Evolutionary conservation across 352 stramenopile species (phyloP), one percentile per base, ranked within the genome.

Genomic region (Aphanomyces euteiches): DNA sequence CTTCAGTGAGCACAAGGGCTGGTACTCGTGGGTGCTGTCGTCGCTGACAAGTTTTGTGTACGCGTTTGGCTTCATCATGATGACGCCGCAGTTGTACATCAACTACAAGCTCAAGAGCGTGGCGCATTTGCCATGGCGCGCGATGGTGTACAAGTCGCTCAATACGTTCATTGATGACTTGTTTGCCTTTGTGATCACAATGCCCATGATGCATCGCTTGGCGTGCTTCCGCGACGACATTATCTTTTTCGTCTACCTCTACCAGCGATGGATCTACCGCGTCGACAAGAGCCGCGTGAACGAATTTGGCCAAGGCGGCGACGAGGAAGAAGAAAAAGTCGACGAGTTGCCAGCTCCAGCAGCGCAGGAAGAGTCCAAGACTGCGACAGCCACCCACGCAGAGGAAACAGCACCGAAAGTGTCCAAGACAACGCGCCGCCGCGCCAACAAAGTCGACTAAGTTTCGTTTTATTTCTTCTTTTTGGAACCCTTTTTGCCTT

Each of bases 241-340:
- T 69, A 97, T 99, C 47, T 99, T 99, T 74, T 97, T 99, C 77
- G 96, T 99, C 66, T 99, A 98, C 81, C 78, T 99, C 7, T 99
- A 99, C 78, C 97, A 99, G 83, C 84, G 96, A 47, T 99, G 90
- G 88, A 98, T 97, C 64, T 98, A 98, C 75, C 90, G 89, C 15
- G 90, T 98, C 12, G 92, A 98, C 78, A 84, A 83, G 56, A 93
- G 82, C 59, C 83, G 95, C 60, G 92, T 84, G 15, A 98, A 98
- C 74, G 93, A 98, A 74, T 98, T 94, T 78, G 94, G 94, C 15
- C 90, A 97, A 77, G 82, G 88, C 0, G 89, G 85, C 13, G 74
- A 85, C 39, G 84, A 90, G 28, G 77, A 82, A 0, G 78, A 57
- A 21, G n/a, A 57, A 7, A 45, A 15, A 38, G 41, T 40, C 13